Conservation (phyloP, 2,329 filamentous ascomycete genomes). For the Claviceps lovelessii region DNA sequence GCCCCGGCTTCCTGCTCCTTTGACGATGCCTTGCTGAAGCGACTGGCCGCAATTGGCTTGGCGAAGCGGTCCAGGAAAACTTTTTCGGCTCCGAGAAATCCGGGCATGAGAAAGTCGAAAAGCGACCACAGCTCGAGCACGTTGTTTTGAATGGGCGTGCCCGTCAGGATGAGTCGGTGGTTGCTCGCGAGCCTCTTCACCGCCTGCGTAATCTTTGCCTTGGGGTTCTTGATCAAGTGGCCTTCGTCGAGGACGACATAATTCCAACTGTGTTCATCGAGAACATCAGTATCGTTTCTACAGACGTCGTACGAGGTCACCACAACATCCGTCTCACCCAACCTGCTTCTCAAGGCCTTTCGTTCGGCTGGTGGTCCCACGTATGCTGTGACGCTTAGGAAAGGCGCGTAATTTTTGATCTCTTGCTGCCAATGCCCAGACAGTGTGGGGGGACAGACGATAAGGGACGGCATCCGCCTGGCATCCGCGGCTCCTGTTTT, state of each 20-base stretch:
- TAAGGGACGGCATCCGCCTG: constrained; percentile 72
- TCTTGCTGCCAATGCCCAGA: constrained; percentile 99
- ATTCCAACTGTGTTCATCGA: constrained; percentile 81
- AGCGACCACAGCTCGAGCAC: constrained; percentile 94
- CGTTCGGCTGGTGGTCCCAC: constrained; percentile 79
- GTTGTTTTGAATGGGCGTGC: constrained; percentile 96
- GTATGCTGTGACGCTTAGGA: constrained; percentile 78
- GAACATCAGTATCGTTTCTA: constrained; percentile 79
- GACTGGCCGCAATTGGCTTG: constrained; percentile 85
- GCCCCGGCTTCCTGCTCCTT: constrained; percentile 97
- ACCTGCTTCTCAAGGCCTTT: constrained; percentile 50
- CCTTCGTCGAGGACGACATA: constrained; percentile 96
- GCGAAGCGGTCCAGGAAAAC: constrained; percentile 94
- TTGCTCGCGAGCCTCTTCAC: constrained; percentile 86
- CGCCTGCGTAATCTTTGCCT: constrained; percentile 85
- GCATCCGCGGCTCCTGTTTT: constrained; percentile 68
- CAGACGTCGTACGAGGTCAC: constrained; percentile 98
- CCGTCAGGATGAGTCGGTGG: constrained; percentile 88
- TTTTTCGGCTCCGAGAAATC: constrained; percentile 85
- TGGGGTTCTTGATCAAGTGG: constrained; percentile 96
- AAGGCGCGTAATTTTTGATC: constrained; percentile 88
- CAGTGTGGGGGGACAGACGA: constrained; percentile 88
- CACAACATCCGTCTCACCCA: constrained; percentile 75
- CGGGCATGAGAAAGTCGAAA: constrained; percentile 98
- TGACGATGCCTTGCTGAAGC: constrained; percentile 91